Evolutionary conservation across 805 yeast species (phyloP).

Genomic region (Ogataea thermomethanolica): DNA sequence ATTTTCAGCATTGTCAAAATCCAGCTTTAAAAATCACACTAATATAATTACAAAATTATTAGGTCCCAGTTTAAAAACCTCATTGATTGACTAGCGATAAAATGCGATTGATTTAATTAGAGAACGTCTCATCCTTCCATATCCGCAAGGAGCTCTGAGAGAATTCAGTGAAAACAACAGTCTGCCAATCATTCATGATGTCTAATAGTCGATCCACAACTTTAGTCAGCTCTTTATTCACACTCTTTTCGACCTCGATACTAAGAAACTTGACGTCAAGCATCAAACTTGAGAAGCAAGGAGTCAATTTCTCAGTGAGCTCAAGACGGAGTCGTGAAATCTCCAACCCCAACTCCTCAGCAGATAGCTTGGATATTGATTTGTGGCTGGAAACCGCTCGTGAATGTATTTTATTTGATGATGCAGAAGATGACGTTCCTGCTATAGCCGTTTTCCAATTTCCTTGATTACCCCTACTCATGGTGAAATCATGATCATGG

Average conservation of each 20-base stretch:
- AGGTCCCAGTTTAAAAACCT: no score
- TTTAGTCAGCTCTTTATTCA: conserved; percentile 23
- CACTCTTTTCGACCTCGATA: conserved; percentile 39
- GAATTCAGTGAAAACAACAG: conserved; percentile 25
- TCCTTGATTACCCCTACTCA: conserved; percentile 10
- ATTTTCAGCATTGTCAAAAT: no score
- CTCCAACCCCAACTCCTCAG: conserved; percentile 22
- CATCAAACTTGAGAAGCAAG: conserved; percentile 42
- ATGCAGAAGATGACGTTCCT: conserved; percentile 18
- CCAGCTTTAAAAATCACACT: no score
- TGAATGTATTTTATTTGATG: conserved; percentile 12
- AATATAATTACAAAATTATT: no score
- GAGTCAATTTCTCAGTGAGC: conserved; percentile 41
- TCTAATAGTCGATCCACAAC: conserved; percentile 13
- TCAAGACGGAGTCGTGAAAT: conserved; percentile 22
- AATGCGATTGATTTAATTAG: neutral
- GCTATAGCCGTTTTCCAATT: conserved; percentile 24
- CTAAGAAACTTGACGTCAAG: conserved; percentile 44
- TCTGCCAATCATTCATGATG: conserved; percentile 26
- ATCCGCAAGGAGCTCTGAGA: conserved; percentile 21
- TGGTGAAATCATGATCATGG: conserved; percentile 6
- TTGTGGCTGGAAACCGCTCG: conserved; percentile 10
- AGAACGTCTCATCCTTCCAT: conserved; percentile 18
- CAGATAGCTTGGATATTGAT: conserved; percentile 19
- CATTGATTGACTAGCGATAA: no score